Evolutionary conservation across 169 alveolate genomes (phyloP).

Genomic region (Cryptosporidium tyzzeri): DNA sequence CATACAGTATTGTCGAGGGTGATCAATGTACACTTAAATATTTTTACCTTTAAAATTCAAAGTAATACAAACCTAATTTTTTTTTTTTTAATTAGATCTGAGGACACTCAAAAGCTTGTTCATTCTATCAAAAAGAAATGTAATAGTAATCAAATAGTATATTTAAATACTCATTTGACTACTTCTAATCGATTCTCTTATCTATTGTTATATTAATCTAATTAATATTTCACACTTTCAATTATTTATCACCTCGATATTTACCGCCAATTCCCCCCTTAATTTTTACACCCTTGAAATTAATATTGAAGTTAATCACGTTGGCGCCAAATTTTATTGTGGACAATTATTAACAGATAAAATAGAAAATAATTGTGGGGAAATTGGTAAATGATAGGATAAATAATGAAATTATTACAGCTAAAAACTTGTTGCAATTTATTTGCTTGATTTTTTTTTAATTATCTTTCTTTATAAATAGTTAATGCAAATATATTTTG

Average conservation of each 20-base stretch:
- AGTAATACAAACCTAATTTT: neutral
- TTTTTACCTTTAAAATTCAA: neutral
- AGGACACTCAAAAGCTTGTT: neutral
- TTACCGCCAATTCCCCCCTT: neutral
- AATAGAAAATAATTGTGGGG: neutral
- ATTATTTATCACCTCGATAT: neutral
- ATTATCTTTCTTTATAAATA: no score
- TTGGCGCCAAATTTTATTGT: neutral
- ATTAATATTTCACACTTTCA: neutral
- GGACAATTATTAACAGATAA: neutral
- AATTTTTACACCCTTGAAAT: neutral
- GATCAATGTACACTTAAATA: slow-evolving; percentile 21
- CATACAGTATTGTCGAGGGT: slow-evolving; percentile 54
- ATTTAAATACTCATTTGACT: neutral
- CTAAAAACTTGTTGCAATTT: neutral
- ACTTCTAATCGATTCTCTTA: neutral
- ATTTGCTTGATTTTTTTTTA: neutral
- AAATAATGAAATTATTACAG: neutral
- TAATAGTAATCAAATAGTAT: neutral
- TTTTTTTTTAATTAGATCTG: neutral
- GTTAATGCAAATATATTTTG: no score
- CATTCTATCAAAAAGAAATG: neutral
- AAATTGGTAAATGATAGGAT: neutral
- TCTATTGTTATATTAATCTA: neutral
- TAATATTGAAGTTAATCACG: neutral